Percentiles rank a stretch among this genome's conserved stretches.
phyloP scores from a whole-genome alignment of 176 grass and related monocot genomes.

The Eragrostis nindensis region DNA sequence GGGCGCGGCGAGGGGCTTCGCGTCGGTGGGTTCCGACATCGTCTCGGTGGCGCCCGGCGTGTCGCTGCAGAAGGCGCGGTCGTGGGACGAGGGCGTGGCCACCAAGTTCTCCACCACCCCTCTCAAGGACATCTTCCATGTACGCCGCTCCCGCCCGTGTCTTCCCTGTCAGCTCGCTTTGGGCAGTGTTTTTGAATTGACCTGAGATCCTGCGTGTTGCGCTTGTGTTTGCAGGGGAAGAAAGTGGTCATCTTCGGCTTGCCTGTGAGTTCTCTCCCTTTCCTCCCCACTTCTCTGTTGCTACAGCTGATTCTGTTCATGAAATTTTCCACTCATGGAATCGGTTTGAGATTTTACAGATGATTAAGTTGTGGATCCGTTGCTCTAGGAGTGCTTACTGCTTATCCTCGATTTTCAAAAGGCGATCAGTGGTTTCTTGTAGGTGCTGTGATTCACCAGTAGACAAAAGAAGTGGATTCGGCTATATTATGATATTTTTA shows the following conservation, averaged over 20 bases:
- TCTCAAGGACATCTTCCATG: slow-evolving; percentile 83
- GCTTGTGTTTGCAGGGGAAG: slow-evolving; percentile 73
- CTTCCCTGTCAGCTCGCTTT: background rate
- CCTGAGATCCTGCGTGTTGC: background rate
- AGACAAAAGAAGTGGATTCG: background rate
- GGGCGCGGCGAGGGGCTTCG: slow-evolving; percentile 41
- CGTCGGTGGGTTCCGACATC: slow-evolving; percentile 72
- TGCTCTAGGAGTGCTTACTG: background rate
- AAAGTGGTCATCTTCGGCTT: slow-evolving; percentile 96
- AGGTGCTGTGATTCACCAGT: background rate
- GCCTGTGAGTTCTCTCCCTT: slow-evolving; percentile 61
- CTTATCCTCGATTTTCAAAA: background rate
- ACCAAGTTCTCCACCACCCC: slow-evolving; percentile 89
- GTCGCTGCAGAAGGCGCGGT: slow-evolving; percentile 84
- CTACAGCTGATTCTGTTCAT: background rate
- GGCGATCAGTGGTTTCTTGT: background rate
- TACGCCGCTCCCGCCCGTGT: background rate
- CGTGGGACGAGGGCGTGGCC: slow-evolving; percentile 91
- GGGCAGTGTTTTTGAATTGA: background rate
- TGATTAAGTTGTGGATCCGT: background rate
- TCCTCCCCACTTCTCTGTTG: background rate
- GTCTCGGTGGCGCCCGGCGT: slow-evolving; percentile 67
- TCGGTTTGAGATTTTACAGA: no score
- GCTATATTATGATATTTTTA: background rate
- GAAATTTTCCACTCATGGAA: background rate